A percentile compares a stretch with the other conserved stretches of the same genome.
Evolutionary conservation across 2,329 filamentous ascomycete genomes (phyloP).

Genomic region (Cordyceps farinosa): DNA sequence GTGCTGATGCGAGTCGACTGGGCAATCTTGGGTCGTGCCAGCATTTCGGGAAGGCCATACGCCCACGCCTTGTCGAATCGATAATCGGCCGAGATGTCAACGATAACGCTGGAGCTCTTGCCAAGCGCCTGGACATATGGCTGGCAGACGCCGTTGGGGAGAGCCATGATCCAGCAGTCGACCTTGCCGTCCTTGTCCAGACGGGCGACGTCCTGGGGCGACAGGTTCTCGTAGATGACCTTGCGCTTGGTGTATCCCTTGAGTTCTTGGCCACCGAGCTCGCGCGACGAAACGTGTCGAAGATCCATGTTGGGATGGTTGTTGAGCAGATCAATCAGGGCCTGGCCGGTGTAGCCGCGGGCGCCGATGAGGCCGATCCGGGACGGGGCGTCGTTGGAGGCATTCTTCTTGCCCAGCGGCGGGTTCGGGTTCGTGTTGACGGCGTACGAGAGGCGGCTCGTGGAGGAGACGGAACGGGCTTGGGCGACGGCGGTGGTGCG

Average conservation of each 20-base stretch:
- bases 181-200: slow-evolving; percentile 83
- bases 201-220: slow-evolving; percentile 76
- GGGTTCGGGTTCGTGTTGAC: slow-evolving; percentile 64
- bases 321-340: slow-evolving; percentile 82
- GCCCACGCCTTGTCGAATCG: slow-evolving; percentile 83
- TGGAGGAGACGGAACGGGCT: slow-evolving; percentile 6
- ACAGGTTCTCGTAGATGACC: slow-evolving; percentile 88
- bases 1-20: slow-evolving; percentile 81
- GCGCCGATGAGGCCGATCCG: slow-evolving; percentile 86
- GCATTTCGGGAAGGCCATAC: slow-evolving; percentile 85
- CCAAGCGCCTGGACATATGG: slow-evolving; percentile 89
- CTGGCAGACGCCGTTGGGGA: slow-evolving; percentile 92
- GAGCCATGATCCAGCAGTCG: slow-evolving; percentile 96
- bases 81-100: slow-evolving; percentile 96
- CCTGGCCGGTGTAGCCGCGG: slow-evolving; percentile 90
- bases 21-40: slow-evolving; percentile 71
- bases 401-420: slow-evolving; percentile 83
- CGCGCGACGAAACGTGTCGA: slow-evolving; percentile 86
- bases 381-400: slow-evolving; percentile 72
- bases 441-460: not conserved
- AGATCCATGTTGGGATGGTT: slow-evolving; percentile 87
- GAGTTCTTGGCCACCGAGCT: slow-evolving; percentile 81
- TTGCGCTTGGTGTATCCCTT: slow-evolving; percentile 88
- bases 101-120: slow-evolving; percentile 65
- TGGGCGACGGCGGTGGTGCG: not conserved